A percentile compares a stretch with the other conserved stretches of the same genome.
Conservation (phyloP, 164 flowering plant genomes). For the Stephania cephalantha region DNA sequence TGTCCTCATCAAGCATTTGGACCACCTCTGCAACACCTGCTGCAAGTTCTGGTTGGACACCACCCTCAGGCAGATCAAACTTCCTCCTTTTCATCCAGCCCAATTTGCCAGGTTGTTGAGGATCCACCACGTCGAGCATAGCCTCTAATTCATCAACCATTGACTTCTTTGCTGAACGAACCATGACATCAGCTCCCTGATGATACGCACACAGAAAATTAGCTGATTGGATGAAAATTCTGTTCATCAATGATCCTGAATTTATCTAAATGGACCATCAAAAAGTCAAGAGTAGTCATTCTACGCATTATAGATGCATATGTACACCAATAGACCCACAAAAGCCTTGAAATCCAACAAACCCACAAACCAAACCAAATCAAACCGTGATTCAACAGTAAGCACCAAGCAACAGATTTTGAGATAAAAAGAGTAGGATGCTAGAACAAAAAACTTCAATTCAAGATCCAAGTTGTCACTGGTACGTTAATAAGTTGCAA, state of each 20-base stretch:
- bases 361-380: neutral
- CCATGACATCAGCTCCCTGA: constrained; percentile 84
- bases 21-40: constrained; percentile 85
- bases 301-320: neutral
- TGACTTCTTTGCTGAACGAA: constrained; percentile 67
- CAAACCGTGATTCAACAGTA: neutral
- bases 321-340: neutral
- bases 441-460: neutral
- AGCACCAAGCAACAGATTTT: neutral
- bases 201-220: neutral
- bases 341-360: neutral
- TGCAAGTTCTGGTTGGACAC: constrained; percentile 67
- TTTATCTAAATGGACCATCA: neutral
- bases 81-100: constrained; percentile 68
- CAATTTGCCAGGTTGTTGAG: constrained; percentile 62
- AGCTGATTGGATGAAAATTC: neutral
- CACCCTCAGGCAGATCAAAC: constrained; percentile 72
- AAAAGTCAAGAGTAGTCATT: neutral
- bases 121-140: constrained; percentile 94
- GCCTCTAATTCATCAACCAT: constrained; percentile 93
- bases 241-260: neutral
- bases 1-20: constrained; percentile 60
- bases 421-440: neutral
- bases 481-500: no score
- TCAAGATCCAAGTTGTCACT: neutral